Base-by-base conservation (phyloP, 2,329 filamentous ascomycete genomes). In the Knufia petricola region DNA sequence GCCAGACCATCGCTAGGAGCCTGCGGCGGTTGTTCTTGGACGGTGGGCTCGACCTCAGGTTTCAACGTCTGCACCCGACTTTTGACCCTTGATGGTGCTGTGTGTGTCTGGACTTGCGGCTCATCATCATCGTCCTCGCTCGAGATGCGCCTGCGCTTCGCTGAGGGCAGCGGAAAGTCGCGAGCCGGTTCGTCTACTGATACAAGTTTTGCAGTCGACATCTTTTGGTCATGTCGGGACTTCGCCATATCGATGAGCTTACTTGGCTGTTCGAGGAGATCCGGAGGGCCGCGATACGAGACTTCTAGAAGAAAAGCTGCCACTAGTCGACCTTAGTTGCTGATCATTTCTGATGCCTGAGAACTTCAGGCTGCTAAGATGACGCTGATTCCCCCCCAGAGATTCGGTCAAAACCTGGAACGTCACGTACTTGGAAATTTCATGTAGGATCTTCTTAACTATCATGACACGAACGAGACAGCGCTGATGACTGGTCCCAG, bases 121-220 rank as follows among this genome's bases (percentile, higher is more conserved):
- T 32, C 20, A 17, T 41, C 34, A 8, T 17, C 42, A n/a, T 15
- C 28, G 26, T 43, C 46, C 41, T 52, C 44, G 21, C 36, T 30
- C 12, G 54, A 56, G 34, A 56, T 51, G 23, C 56, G 54, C 48
- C 56, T 51, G 26, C 56, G 56, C 41, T 58, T 58, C 6, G 52
- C 31, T n/a, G 49, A 42, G 12, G 56, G 54, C 20, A 34, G 19
- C 13, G 41, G 48, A 37, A 56, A 56, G 3, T 52, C 54, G 3
- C 40, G 36, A 26, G 46, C 41, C n/a, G 41, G 34, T 28, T 28
- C 20, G 10, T 15, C 15, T 17, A 32, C 26, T 6, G 41, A 44
- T 28, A 12, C 6, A 6, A 12, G 6, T 12, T 28, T 12, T 6
- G 26, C 26, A 28, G 26, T 23, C 3, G 12, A 23, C 15, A 6